These are phyloP conservation scores for Pyrenochaeta sp. DNA, from an alignment of 2,329 filamentous ascomycete genomes.

Conservation along the genomic window DNA sequence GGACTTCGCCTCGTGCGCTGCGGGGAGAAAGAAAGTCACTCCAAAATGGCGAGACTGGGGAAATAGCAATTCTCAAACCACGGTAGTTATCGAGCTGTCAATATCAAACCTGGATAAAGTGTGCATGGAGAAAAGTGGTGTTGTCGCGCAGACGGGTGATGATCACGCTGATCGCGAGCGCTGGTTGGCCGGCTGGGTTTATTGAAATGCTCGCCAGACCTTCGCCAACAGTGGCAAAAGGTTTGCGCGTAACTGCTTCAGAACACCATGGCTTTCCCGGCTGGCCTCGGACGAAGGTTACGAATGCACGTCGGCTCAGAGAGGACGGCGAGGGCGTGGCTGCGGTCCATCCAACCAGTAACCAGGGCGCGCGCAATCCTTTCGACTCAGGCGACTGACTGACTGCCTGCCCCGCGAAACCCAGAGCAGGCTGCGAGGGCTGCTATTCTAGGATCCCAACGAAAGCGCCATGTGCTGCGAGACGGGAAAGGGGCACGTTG, in stretches of 20 bases:
- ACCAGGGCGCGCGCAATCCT: slow-evolving; percentile 3
- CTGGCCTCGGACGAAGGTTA: slow-evolving; percentile 12
- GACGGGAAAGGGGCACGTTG: too few species aligned
- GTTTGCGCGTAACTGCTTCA: slow-evolving; percentile 32
- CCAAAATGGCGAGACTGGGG: too few species aligned
- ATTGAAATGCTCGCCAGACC: slow-evolving; percentile 16
- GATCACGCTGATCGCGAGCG: slow-evolving; percentile 27
- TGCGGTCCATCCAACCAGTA: not conserved
- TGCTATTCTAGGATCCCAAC: slow-evolving; percentile 15
- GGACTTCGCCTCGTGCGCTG: slow-evolving; percentile 24
- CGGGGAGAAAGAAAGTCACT: too few species aligned
- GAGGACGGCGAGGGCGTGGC: slow-evolving; percentile 11
- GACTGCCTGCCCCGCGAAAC: too few species aligned
- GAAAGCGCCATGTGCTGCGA: too few species aligned
- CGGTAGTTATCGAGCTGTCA: too few species aligned
- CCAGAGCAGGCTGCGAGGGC: slow-evolving; percentile 7
- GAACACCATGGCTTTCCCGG: slow-evolving; percentile 14
- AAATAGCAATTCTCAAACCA: too few species aligned
- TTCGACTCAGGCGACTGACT: too few species aligned
- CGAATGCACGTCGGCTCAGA: slow-evolving; percentile 10
- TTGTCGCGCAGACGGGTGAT: slow-evolving; percentile 10
- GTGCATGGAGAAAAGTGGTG: slow-evolving; percentile 5
- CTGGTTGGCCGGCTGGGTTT: slow-evolving; percentile 16
- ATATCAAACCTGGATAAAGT: slow-evolving; percentile 18
- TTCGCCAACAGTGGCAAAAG: slow-evolving; percentile 27